phyloP scores from a whole-genome alignment of 139 green algal genomes.

The Volvox reticuliferus region DNA sequence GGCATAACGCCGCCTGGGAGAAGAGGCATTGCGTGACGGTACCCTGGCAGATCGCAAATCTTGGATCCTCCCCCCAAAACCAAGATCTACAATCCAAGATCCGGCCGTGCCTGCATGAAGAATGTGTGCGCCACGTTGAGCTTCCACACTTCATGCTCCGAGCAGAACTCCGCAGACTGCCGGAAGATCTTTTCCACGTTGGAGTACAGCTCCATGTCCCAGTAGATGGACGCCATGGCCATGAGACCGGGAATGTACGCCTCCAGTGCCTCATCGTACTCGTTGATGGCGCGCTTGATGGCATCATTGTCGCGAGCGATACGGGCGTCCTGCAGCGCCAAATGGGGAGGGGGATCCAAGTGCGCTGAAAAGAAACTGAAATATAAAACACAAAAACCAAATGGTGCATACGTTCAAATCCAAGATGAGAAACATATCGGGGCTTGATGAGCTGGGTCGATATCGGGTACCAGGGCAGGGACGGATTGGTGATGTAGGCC shows the following conservation, averaged over 20 bases:
- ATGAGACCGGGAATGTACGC: constrained; percentile 86
- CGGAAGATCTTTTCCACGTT: constrained; percentile 83
- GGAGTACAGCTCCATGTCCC: constrained; percentile 84
- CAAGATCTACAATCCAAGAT: too few species aligned
- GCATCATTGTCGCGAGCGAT: constrained; percentile 76
- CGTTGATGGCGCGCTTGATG: constrained; percentile 81
- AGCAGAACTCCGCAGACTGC: constrained; percentile 88
- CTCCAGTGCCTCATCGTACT: constrained; percentile 91
- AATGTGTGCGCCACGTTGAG: constrained; percentile 92
- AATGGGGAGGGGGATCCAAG: neutral
- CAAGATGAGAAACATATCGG: too few species aligned
- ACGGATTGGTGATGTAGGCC: too few species aligned
- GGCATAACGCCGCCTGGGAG: too few species aligned
- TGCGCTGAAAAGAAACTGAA: too few species aligned
- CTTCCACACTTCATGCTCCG: constrained; percentile 87
- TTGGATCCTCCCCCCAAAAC: too few species aligned
- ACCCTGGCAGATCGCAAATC: too few species aligned
- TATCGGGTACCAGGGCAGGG: too few species aligned
- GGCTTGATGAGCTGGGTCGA: too few species aligned
- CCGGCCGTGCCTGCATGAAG: constrained; percentile 79
- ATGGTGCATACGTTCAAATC: too few species aligned
- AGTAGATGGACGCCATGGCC: constrained; percentile 87
- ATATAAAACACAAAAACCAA: too few species aligned
- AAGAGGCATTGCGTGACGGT: too few species aligned
- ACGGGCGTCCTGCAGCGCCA: constrained; percentile 66